Conservation (phyloP, 495 filamentous ascomycete species). For the Usnea hakonensis region DNA sequence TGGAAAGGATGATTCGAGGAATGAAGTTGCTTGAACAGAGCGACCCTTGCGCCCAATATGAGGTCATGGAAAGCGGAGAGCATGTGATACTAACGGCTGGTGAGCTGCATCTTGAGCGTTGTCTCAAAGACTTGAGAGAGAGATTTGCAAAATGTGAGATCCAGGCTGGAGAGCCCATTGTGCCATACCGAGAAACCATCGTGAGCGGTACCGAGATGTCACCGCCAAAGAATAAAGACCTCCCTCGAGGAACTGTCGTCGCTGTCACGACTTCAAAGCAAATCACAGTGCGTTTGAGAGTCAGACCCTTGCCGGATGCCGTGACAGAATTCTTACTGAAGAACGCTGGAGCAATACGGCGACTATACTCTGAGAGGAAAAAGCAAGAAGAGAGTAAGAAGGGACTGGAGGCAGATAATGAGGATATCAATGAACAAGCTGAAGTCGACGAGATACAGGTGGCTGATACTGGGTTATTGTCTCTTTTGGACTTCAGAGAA, state of each 20-base stretch:
- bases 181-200: slow-evolving; percentile 92
- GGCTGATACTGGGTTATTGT: slow-evolving; percentile 47
- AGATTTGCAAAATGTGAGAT: slow-evolving; percentile 93
- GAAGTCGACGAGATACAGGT: slow-evolving; percentile 35
- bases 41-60: slow-evolving; percentile 93
- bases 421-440: slow-evolving; percentile 31
- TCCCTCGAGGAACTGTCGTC: slow-evolving; percentile 77
- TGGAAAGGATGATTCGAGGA: slow-evolving; percentile 88
- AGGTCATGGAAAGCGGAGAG: slow-evolving; percentile 85
- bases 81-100: slow-evolving; percentile 93
- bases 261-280: slow-evolving; percentile 75
- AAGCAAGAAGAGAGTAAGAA: slow-evolving; percentile 30
- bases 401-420: slow-evolving; percentile 19
- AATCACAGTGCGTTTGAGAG: slow-evolving; percentile 67
- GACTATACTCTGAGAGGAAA: slow-evolving; percentile 62
- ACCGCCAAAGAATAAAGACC: slow-evolving; percentile 71
- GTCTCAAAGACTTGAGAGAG: slow-evolving; percentile 86
- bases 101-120: slow-evolving; percentile 90
- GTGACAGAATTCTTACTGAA: slow-evolving; percentile 82
- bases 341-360: slow-evolving; percentile 69
- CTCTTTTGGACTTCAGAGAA: slow-evolving; percentile 64
- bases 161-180: slow-evolving; percentile 86
- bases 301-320: slow-evolving; percentile 65
- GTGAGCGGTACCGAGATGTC: slow-evolving; percentile 84
- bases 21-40: slow-evolving; percentile 84